Conservation (phyloP, 2,329 filamentous ascomycete genomes). For the Colletotrichum chrysophilum region DNA sequence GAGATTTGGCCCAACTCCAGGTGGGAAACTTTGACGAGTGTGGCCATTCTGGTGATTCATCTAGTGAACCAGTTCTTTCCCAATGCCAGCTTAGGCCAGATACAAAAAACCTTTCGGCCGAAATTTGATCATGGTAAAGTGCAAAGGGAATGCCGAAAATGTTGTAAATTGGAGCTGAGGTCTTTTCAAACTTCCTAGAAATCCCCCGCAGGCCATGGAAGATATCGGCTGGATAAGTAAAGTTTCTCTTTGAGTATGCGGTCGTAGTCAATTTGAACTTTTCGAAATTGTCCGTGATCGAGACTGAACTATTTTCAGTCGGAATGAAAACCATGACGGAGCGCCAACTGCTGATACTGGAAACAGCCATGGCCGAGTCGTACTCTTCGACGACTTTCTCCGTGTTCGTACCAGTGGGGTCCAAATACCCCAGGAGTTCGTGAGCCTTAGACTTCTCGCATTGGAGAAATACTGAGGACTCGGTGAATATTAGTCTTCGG, state of each 20-base stretch:
- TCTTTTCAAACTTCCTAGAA: neutral
- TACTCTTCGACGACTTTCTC: neutral
- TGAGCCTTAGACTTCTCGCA: neutral
- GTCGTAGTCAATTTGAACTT: neutral
- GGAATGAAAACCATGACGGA: neutral
- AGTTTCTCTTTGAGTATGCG: neutral
- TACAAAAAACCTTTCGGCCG: neutral
- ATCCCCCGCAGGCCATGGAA: neutral
- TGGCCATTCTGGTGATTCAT: neutral
- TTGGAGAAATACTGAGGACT: neutral
- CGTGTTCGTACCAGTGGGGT: neutral
- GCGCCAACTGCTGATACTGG: neutral
- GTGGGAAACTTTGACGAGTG: neutral
- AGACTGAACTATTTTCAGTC: neutral
- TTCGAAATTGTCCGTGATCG: neutral
- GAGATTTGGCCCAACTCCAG: neutral
- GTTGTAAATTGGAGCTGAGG: neutral
- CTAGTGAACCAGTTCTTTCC: neutral
- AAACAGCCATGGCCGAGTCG: neutral
- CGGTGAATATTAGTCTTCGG: neutral
- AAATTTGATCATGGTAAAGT: neutral
- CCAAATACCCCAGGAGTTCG: neutral
- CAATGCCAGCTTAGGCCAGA: neutral
- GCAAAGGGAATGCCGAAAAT: neutral
- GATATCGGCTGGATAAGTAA: neutral